A percentile compares a stretch with the other conserved stretches of the same genome.
Conservation (phyloP, 1,139 yeast genomes). For the Spencermartinsiella ligniputridi region DNA sequence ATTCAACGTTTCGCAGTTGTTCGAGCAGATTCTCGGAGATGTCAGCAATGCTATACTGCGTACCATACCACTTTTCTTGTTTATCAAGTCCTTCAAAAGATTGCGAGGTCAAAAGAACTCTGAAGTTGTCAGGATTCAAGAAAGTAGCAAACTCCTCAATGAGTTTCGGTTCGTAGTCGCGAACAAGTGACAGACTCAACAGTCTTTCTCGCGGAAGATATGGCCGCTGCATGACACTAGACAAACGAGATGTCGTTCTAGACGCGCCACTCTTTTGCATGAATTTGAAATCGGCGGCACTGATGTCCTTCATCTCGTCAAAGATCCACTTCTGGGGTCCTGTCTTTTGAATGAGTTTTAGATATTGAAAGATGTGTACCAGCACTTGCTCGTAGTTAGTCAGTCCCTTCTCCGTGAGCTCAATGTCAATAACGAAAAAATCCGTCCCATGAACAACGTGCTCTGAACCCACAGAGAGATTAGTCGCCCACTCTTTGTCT, state of each 20-base stretch:
- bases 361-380: constrained; percentile 61
- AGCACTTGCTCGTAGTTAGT: constrained; percentile 57
- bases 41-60: constrained; percentile 57
- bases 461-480: constrained; percentile 68
- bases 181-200: constrained; percentile 53
- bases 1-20: constrained; percentile 33
- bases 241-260: constrained; percentile 50
- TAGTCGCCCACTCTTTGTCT: constrained; percentile 72
- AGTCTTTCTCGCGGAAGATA: constrained; percentile 60
- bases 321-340: constrained; percentile 60
- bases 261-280: constrained; percentile 63
- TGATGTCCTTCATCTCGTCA: constrained; percentile 45
- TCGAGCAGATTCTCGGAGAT: constrained; percentile 41
- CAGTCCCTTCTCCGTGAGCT: constrained; percentile 71
- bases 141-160: constrained; percentile 49
- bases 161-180: constrained; percentile 53
- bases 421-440: constrained; percentile 62
- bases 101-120: constrained; percentile 49
- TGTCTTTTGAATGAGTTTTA: constrained; percentile 49
- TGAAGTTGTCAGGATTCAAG: constrained; percentile 56
- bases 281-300: constrained; percentile 54
- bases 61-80: constrained; percentile 85
- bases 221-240: constrained; percentile 46
- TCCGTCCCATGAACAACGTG: constrained; percentile 68
- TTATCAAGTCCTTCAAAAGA: constrained; percentile 36